A percentile compares a stretch with the other conserved stretches of the same genome.
phyloP scores from a whole-genome alignment of 1,139 yeast genomes.

The Taiozyma sp. region DNA sequence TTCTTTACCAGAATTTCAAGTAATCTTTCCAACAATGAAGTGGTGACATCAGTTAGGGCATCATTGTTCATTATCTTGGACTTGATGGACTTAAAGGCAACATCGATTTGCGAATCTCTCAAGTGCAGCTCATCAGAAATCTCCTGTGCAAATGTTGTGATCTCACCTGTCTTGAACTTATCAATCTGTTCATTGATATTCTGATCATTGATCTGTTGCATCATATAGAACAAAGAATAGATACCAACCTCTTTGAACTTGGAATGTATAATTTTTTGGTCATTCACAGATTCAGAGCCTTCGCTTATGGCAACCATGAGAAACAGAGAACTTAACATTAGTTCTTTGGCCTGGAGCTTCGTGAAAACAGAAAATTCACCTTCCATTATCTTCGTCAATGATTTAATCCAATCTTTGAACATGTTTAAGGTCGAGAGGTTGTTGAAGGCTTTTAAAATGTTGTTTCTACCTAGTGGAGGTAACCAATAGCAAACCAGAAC shows the following conservation, averaged over 20 bases:
- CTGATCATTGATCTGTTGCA: constrained; percentile 51
- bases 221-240: constrained; percentile 52
- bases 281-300: constrained; percentile 53
- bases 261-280: constrained; percentile 42
- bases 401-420: constrained; percentile 68
- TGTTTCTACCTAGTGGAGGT: constrained; percentile 46
- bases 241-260: constrained; percentile 56
- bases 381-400: constrained; percentile 55
- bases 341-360: constrained; percentile 65
- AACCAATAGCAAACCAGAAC: constrained; percentile 41
- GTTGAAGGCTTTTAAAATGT: constrained; percentile 56
- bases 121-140: constrained; percentile 16
- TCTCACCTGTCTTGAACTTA: constrained; percentile 37
- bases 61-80: constrained; percentile 32
- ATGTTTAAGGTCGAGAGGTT: constrained; percentile 38
- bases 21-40: constrained; percentile 7
- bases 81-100: constrained; percentile 10
- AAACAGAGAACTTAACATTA: constrained; percentile 63
- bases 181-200: constrained; percentile 55
- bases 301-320: constrained; percentile 62
- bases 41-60: constrained; percentile 40
- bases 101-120: constrained; percentile 11
- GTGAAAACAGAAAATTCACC: constrained; percentile 69
- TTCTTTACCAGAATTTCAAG: constrained; percentile 17
- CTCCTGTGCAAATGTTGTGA: constrained; percentile 11